These are phyloP conservation scores for Backusella parvicylindrica DNA, from an alignment of 192 early-diverging fungal species.

Conservation along the genomic window DNA sequence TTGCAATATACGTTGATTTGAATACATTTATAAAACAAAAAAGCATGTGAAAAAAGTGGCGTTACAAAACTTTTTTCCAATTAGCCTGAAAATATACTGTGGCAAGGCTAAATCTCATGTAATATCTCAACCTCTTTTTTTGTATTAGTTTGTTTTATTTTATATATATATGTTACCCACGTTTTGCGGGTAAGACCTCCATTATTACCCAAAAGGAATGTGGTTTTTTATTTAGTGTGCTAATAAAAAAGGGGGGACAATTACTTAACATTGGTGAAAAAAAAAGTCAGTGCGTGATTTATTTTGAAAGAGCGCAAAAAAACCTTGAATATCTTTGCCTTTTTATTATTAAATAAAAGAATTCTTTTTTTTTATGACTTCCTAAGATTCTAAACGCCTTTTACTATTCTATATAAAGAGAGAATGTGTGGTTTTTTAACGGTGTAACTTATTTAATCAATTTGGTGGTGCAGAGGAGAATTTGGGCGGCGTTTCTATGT, in stretches of 20 bases:
- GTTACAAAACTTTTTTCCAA: not conserved
- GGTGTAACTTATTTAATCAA: conserved; percentile 97
- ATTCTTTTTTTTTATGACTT: not conserved
- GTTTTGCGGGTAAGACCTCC: not conserved
- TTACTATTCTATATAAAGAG: not conserved
- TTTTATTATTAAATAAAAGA: not conserved
- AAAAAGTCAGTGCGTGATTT: conserved; percentile 91
- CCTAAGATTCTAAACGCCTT: not conserved
- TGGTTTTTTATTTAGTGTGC: not conserved
- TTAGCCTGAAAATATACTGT: too few species aligned
- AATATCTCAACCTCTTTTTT: not conserved
- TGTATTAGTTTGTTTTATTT: not conserved
- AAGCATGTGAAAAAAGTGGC: not conserved
- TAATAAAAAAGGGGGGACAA: not conserved
- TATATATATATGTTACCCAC: not conserved
- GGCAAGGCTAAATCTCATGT: not conserved
- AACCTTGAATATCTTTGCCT: conserved; percentile 92
- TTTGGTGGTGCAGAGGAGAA: conserved; percentile 94
- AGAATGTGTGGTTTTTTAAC: not conserved
- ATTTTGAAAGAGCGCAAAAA: conserved; percentile 91
- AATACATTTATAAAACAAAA: not conserved
- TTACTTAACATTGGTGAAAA: conserved; percentile 85
- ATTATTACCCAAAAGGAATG: not conserved
- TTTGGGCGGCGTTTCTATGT: conserved; percentile 82
- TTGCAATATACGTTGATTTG: not conserved